Percentiles rank a stretch among this genome's conserved stretches.
Conservation (phyloP, 2,329 filamentous ascomycete genomes). For the Byssoonygena ceratinophila region DNA sequence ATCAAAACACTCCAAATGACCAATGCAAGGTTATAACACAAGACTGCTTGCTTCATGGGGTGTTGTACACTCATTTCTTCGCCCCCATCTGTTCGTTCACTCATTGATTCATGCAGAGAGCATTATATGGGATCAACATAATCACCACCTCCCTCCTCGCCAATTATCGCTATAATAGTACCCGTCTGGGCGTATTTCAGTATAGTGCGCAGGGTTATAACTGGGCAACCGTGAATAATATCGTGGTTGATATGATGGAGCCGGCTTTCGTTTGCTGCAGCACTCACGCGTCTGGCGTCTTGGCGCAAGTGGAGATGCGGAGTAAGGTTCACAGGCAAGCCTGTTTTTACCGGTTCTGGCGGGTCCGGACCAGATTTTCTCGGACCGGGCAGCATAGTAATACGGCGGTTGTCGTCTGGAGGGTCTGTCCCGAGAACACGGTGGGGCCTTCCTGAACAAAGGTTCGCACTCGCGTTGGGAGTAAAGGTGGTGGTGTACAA, state of each 20-base stretch:
- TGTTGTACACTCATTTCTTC: too few species aligned
- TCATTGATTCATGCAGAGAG: too few species aligned
- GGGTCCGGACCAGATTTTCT: too few species aligned
- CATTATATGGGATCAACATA: background rate
- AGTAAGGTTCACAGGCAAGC: too few species aligned
- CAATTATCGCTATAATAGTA: conserved; percentile 10
- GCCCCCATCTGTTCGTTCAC: too few species aligned
- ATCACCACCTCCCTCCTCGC: background rate
- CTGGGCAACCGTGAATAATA: background rate
- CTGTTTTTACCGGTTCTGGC: too few species aligned
- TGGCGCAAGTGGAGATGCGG: too few species aligned
- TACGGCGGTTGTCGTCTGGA: background rate
- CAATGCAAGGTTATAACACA: background rate
- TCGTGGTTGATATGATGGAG: too few species aligned
- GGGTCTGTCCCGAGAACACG: background rate
- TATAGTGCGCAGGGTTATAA: background rate
- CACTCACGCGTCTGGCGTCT: too few species aligned
- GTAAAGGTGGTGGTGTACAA: background rate
- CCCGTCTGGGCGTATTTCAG: conserved; percentile 11
- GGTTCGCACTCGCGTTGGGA: background rate
- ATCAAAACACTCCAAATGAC: background rate
- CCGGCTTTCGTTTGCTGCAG: too few species aligned
- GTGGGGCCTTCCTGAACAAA: background rate
- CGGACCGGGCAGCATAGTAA: too few species aligned
- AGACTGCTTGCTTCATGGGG: too few species aligned